Evolutionary conservation across 345 rosid species (phyloP).

Genomic region (Microcos paniculata): DNA sequence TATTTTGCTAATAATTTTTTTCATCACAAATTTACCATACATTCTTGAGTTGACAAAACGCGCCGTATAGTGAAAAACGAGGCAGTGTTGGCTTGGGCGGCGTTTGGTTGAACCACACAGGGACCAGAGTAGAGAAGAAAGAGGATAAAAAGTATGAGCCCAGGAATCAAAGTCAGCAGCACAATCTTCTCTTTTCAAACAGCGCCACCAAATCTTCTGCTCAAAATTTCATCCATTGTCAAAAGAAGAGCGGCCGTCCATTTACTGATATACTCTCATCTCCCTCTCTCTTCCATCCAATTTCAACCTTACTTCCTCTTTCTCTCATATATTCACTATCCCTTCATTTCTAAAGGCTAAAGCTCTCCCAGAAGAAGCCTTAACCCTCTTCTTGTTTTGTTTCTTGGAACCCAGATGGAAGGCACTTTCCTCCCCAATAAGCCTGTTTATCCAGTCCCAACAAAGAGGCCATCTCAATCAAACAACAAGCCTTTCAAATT

Average conservation of each 20-base stretch:
- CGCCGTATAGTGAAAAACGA: not conserved
- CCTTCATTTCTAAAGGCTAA: constrained; percentile 6
- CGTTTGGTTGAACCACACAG: not conserved
- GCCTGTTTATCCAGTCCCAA: constrained; percentile 53
- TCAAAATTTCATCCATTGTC: not conserved
- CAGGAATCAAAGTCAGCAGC: no score
- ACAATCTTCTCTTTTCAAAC: not conserved
- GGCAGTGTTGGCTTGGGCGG: not conserved
- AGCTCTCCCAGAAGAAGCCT: not conserved
- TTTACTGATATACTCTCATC: not conserved
- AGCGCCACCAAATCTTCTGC: not conserved
- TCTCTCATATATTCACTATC: not conserved
- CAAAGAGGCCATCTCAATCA: constrained; percentile 35
- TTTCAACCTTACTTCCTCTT: not conserved
- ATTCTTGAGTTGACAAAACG: not conserved
- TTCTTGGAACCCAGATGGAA: constrained; percentile 44
- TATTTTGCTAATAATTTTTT: no score
- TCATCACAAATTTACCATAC: no score
- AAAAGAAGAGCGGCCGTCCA: not conserved
- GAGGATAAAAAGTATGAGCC: not conserved
- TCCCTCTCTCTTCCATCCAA: not conserved
- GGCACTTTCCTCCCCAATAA: constrained; percentile 59
- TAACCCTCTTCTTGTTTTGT: not conserved
- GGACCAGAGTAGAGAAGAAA: not conserved
- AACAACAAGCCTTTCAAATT: constrained; percentile 47